A percentile compares a stretch with the other conserved stretches of the same genome.
Conservation (phyloP, 345 rosid species). For the Excoecaria agallocha region DNA sequence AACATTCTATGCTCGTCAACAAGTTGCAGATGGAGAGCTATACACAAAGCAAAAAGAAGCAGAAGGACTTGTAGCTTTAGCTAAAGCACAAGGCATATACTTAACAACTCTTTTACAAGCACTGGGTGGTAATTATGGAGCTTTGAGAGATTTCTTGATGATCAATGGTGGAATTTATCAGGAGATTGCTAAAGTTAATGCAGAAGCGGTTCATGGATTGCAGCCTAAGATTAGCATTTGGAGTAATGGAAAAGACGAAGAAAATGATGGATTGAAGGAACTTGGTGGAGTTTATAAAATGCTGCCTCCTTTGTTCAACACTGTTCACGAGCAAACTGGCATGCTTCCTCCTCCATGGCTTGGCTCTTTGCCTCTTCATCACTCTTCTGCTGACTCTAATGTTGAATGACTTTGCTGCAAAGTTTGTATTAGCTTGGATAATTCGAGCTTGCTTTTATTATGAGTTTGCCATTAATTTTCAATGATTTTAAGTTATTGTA, state of each 20-base stretch:
- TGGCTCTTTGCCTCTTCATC: slow-evolving; percentile 29
- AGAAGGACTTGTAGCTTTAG: slow-evolving; percentile 55
- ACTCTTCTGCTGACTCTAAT: background rate
- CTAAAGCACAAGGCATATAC: slow-evolving; percentile 61
- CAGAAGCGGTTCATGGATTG: slow-evolving; percentile 53
- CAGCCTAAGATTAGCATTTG: slow-evolving; percentile 74
- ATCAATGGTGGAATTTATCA: slow-evolving; percentile 50
- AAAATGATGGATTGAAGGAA: slow-evolving; percentile 45
- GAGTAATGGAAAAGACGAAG: slow-evolving; percentile 41
- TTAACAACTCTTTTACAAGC: slow-evolving; percentile 52
- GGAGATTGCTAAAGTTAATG: slow-evolving; percentile 57
- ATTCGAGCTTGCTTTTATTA: too few relatives aligned
- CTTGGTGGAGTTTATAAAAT: slow-evolving; percentile 62
- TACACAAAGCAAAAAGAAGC: slow-evolving; percentile 62
- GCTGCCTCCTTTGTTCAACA: slow-evolving; percentile 70
- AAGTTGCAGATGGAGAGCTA: slow-evolving; percentile 39
- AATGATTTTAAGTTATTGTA: too few relatives aligned
- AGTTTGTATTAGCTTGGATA: too few relatives aligned
- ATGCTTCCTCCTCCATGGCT: slow-evolving; percentile 75
- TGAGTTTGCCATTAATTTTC: too few relatives aligned
- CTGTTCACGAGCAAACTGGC: slow-evolving; percentile 79
- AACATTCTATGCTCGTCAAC: slow-evolving; percentile 39
- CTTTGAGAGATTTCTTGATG: slow-evolving; percentile 60
- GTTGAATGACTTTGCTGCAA: background rate
- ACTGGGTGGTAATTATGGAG: slow-evolving; percentile 50